Percentiles rank a stretch among this genome's conserved stretches.
phyloP scores from a whole-genome alignment of 1,284 basidiomycete species.

The Coniferiporia sulphurascens region DNA sequence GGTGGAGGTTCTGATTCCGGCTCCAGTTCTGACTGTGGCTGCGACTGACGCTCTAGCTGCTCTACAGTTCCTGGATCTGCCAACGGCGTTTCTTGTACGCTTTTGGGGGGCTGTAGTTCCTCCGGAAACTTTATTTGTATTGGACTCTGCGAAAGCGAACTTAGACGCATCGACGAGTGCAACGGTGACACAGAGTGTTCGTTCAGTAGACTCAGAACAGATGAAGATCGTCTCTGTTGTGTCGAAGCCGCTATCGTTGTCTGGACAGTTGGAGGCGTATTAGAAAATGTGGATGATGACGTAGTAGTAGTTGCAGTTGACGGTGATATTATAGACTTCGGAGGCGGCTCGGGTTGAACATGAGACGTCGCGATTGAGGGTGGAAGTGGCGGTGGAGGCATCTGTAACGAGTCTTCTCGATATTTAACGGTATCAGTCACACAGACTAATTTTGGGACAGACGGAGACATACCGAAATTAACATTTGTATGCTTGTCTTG shows the following conservation, averaged over 20 bases:
- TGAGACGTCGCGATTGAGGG: too few species aligned
- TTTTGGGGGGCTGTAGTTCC: neutral
- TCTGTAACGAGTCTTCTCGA: conserved; percentile 29
- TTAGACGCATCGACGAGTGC: conserved; percentile 11
- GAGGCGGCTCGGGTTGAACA: conserved; percentile 23
- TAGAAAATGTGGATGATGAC: conserved; percentile 3
- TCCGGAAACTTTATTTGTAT: neutral
- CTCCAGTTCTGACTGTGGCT: too few species aligned
- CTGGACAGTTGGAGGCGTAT: too few species aligned
- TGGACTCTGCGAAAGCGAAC: neutral
- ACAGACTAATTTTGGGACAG: neutral
- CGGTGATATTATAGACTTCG: conserved; percentile 28
- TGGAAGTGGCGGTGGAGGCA: conserved; percentile 46
- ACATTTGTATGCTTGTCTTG: conserved; percentile 14
- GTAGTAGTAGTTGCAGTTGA: conserved; percentile 17
- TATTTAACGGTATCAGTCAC: neutral
- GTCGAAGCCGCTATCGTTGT: conserved; percentile 28
- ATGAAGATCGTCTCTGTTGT: conserved; percentile 13
- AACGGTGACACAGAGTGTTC: conserved; percentile 12
- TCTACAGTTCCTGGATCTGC: conserved; percentile 3
- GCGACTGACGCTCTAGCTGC: too few species aligned
- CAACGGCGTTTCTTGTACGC: conserved; percentile 1
- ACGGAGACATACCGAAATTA: conserved; percentile 18
- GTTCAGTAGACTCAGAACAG: conserved; percentile 12
- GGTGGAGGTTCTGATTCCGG: conserved; percentile 19